A percentile compares a stretch with the other conserved stretches of the same genome.
Evolutionary conservation across 2,329 filamentous ascomycete genomes (phyloP).

Genomic region (Colletotrichum lentis): DNA sequence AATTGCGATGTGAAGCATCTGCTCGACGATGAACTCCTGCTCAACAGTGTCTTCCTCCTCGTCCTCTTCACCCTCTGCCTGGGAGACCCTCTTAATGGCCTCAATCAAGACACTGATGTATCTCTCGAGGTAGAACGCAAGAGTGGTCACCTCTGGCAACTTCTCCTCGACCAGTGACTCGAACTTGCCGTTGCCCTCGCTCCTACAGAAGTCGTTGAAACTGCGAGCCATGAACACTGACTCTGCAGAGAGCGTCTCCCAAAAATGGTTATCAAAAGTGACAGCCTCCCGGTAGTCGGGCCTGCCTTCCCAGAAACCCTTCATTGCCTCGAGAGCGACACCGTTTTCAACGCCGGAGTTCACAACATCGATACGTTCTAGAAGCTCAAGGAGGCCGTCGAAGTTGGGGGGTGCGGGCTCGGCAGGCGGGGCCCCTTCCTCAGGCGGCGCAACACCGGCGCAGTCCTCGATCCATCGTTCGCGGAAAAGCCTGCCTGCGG

Average conservation of each 20-base stretch:
- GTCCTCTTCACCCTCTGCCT: conserved; percentile 64
- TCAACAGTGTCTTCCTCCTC: conserved; percentile 87
- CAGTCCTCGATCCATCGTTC: conserved; percentile 99
- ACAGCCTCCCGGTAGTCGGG: conserved; percentile 81
- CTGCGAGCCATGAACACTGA: conserved; percentile 89
- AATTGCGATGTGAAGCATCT: conserved; percentile 88
- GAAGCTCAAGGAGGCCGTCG: conserved; percentile 85
- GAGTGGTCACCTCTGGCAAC: conserved; percentile 90
- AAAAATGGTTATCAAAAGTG: conserved; percentile 77
- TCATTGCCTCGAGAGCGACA: conserved; percentile 93
- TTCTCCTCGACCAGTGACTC: conserved; percentile 86
- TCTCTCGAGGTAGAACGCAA: conserved; percentile 85
- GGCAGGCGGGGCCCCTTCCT: conserved; percentile 63
- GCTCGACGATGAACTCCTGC: conserved; percentile 94
- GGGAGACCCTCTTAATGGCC: conserved; percentile 65
- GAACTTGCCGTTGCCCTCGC: conserved; percentile 76
- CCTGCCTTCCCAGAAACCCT: conserved; percentile 92
- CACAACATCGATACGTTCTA: conserved; percentile 93
- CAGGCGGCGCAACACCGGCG: conserved; percentile 70
- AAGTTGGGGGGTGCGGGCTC: conserved; percentile 72
- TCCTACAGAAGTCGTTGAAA: conserved; percentile 92
- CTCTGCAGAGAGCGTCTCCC: conserved; percentile 83
- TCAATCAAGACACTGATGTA: conserved; percentile 77
- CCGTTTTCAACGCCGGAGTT: conserved; percentile 90
- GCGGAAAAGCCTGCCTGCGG: conserved; percentile 86